Evolutionary conservation across 1,284 basidiomycete genomes (phyloP).

Genomic region (Microbotryum saponariae): DNA sequence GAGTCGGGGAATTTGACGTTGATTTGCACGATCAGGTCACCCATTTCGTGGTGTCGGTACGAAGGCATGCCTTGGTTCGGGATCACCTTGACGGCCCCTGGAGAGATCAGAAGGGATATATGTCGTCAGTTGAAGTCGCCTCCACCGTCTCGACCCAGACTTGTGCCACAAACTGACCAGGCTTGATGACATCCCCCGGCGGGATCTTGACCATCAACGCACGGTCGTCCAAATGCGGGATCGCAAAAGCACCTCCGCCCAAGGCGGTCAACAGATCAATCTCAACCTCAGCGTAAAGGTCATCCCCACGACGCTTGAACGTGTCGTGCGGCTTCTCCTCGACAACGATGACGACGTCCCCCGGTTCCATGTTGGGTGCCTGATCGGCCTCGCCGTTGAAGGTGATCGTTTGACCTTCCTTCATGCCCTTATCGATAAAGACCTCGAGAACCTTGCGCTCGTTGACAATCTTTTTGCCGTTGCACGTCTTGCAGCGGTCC

Average conservation of each 20-base stretch:
- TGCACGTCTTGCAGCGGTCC: slow-evolving; percentile 87
- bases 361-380: slow-evolving; percentile 78
- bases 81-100: slow-evolving; percentile 84
- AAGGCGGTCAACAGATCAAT: slow-evolving; percentile 91
- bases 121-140: slow-evolving; percentile 6
- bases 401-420: slow-evolving; percentile 89
- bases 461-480: slow-evolving; percentile 87
- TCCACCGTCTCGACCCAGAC: background rate
- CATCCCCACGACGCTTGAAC: slow-evolving; percentile 89
- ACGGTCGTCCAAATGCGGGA: slow-evolving; percentile 91
- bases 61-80: slow-evolving; percentile 97
- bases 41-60: slow-evolving; percentile 90
- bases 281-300: slow-evolving; percentile 79
- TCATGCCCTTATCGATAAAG: slow-evolving; percentile 99
- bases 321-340: slow-evolving; percentile 89
- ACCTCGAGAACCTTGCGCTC: slow-evolving; percentile 99
- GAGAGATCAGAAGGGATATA: background rate
- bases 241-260: slow-evolving; percentile 80
- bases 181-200: slow-evolving; percentile 88
- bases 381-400: slow-evolving; percentile 97
- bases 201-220: slow-evolving; percentile 71
- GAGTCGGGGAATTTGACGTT: slow-evolving; percentile 82
- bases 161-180: slow-evolving; percentile 52
- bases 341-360: slow-evolving; percentile 94
- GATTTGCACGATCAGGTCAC: slow-evolving; percentile 85